These are phyloP conservation scores for Blastocladiella emersonii DNA, from an alignment of 371 early-diverging fungal genomes.

Conservation along the genomic window DNA sequence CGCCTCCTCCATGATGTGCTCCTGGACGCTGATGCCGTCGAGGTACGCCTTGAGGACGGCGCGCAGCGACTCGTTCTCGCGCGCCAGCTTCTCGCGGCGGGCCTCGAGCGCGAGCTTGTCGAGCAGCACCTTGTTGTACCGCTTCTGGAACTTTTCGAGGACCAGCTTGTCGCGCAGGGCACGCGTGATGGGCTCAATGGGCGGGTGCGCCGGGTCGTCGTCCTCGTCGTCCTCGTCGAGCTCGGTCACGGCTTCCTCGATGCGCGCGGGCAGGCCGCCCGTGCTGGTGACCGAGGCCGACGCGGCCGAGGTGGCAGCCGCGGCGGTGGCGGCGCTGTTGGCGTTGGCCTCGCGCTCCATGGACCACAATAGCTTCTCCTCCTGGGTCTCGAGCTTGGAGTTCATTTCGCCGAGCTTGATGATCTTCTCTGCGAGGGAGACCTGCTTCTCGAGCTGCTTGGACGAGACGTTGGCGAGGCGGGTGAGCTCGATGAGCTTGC, in stretches of 20 bases:
- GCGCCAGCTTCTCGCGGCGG: constrained; percentile 18
- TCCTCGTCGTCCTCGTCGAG: neutral
- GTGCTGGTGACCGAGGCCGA: too few species aligned
- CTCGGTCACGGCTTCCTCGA: too few species aligned
- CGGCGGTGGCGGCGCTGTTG: neutral
- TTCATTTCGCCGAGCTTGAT: constrained; percentile 41
- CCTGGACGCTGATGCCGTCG: constrained; percentile 34
- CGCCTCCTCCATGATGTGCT: constrained; percentile 22
- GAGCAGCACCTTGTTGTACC: constrained; percentile 30
- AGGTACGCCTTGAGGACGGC: constrained; percentile 32
- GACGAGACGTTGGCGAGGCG: constrained; percentile 21
- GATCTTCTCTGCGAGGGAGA: constrained; percentile 34
- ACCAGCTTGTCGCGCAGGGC: neutral
- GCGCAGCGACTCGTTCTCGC: constrained; percentile 31
- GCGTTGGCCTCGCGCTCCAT: constrained; percentile 3
- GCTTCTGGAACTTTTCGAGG: constrained; percentile 26
- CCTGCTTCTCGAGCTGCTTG: constrained; percentile 23
- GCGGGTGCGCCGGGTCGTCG: neutral
- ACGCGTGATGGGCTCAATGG: neutral
- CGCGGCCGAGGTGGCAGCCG: neutral
- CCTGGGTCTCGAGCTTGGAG: constrained; percentile 33
- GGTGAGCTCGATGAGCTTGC: constrained; percentile 26
- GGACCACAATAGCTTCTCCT: constrained; percentile 14
- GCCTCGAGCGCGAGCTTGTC: constrained; percentile 27
- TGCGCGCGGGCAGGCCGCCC: too few species aligned